These are phyloP conservation scores for Orbilia oligospora DNA, from an alignment of 2,329 filamentous ascomycete species.

Conservation along the genomic window DNA sequence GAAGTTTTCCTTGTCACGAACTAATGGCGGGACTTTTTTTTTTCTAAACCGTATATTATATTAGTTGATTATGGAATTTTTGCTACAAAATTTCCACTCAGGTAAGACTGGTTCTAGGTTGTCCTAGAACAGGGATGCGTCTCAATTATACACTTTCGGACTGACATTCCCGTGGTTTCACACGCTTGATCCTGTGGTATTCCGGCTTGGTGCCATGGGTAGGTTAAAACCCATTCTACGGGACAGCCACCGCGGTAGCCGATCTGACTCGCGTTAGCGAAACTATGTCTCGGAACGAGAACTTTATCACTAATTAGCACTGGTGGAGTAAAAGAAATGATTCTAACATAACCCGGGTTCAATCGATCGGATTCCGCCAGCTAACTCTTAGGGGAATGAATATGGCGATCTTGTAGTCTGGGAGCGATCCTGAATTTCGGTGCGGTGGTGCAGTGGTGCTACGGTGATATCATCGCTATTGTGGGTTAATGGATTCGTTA, in stretches of 20 bases:
- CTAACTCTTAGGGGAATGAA: background rate
- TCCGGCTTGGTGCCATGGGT: conserved; percentile 22
- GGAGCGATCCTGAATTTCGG: too few species aligned
- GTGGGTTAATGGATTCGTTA: background rate
- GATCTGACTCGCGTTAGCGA: conserved; percentile 16
- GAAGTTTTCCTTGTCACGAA: too few species aligned
- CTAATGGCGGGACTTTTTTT: too few species aligned
- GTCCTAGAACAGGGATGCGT: background rate
- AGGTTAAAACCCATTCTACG: background rate
- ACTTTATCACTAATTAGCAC: too few species aligned
- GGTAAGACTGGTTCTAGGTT: too few species aligned
- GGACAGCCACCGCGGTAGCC: background rate
- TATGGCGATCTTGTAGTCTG: background rate
- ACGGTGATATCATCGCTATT: background rate
- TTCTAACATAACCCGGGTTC: background rate
- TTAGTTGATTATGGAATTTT: too few species aligned
- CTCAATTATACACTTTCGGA: conserved; percentile 8
- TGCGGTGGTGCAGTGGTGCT: too few species aligned
- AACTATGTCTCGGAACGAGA: background rate
- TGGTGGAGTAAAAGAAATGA: background rate
- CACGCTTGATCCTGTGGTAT: background rate
- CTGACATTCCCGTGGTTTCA: background rate
- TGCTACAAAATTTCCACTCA: too few species aligned
- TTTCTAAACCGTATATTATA: too few species aligned
- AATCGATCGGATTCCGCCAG: background rate